These are phyloP conservation scores for Trapa bicornis DNA, from an alignment of 345 rosid species.

Conservation along the genomic window DNA sequence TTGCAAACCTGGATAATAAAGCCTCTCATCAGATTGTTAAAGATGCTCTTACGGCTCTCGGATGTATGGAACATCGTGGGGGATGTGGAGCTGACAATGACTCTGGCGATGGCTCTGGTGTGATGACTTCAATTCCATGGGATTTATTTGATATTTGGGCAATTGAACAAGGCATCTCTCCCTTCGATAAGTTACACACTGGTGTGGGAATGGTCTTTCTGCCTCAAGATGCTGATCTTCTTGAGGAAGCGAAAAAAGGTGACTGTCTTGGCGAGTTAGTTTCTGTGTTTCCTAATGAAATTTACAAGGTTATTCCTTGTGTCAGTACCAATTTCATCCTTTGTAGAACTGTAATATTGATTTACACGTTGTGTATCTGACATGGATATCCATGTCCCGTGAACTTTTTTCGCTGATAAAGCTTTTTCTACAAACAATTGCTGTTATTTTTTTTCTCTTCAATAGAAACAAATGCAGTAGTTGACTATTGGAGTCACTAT, in stretches of 20 bases:
- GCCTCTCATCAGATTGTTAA: conserved; percentile 64
- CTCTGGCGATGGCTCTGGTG: conserved; percentile 95
- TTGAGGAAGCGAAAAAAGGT: conserved; percentile 82
- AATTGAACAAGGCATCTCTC: conserved; percentile 49
- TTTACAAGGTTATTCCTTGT: neutral
- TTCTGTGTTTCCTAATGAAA: neutral
- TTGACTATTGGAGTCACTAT: too few species aligned
- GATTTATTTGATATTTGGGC: conserved; percentile 76
- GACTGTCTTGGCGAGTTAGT: neutral
- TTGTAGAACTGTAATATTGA: too few species aligned
- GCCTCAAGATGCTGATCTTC: conserved; percentile 47
- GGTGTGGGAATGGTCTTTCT: conserved; percentile 97
- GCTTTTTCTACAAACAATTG: too few species aligned
- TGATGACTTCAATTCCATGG: conserved; percentile 99
- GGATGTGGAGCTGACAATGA: conserved; percentile 99
- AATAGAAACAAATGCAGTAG: too few species aligned
- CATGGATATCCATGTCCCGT: neutral
- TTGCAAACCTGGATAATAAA: conserved; percentile 89
- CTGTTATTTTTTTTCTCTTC: too few species aligned
- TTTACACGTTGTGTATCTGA: too few species aligned
- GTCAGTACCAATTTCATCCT: neutral
- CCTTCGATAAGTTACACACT: conserved; percentile 71
- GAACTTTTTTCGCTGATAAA: neutral
- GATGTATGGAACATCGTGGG: conserved; percentile 99
- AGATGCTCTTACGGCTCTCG: conserved; percentile 85